phyloP scores from a whole-genome alignment of 2,329 filamentous ascomycete genomes.

The Elsinoe australis region DNA sequence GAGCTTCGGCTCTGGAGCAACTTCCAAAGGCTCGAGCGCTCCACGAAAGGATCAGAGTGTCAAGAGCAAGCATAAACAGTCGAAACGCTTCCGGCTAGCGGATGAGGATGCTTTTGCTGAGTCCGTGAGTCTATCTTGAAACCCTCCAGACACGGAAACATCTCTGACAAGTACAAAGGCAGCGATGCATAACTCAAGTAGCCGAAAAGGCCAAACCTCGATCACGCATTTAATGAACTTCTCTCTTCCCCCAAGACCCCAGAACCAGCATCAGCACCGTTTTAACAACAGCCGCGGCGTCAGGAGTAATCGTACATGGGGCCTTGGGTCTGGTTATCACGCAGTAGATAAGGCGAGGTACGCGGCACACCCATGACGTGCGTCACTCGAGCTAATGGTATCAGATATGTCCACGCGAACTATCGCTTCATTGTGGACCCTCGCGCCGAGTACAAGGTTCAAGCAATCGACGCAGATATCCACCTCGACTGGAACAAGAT shows the following conservation, averaged over 20 bases:
- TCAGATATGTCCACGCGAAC: slow-evolving; percentile 86
- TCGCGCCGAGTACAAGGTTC: slow-evolving; percentile 65
- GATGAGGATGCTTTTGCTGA: slow-evolving; percentile 87
- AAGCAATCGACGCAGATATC: slow-evolving; percentile 78
- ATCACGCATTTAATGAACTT: slow-evolving; percentile 97
- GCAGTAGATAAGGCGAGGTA: slow-evolving; percentile 83
- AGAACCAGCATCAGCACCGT: slow-evolving; percentile 46
- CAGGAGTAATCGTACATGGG: slow-evolving; percentile 71
- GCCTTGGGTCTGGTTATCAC: slow-evolving; percentile 81
- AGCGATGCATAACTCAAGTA: slow-evolving; percentile 56
- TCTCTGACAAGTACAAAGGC: slow-evolving; percentile 34
- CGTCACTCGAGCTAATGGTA: no score
- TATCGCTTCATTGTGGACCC: slow-evolving; percentile 95
- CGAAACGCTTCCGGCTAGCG: slow-evolving; percentile 63
- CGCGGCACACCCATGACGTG: no score
- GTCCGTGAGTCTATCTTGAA: slow-evolving; percentile 46
- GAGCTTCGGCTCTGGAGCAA: slow-evolving; percentile 33
- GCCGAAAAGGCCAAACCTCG: slow-evolving; percentile 85
- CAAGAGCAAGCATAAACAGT: slow-evolving; percentile 76
- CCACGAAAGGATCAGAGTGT: slow-evolving; percentile 68
- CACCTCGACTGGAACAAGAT: slow-evolving; percentile 87
- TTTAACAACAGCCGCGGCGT: slow-evolving; percentile 36
- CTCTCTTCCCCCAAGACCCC: slow-evolving; percentile 66
- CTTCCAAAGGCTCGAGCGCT: slow-evolving; percentile 36
- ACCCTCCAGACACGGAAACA: not conserved